Conservation (phyloP, 73 alveolate species). For the Symbiodinium pilosum region DNA sequence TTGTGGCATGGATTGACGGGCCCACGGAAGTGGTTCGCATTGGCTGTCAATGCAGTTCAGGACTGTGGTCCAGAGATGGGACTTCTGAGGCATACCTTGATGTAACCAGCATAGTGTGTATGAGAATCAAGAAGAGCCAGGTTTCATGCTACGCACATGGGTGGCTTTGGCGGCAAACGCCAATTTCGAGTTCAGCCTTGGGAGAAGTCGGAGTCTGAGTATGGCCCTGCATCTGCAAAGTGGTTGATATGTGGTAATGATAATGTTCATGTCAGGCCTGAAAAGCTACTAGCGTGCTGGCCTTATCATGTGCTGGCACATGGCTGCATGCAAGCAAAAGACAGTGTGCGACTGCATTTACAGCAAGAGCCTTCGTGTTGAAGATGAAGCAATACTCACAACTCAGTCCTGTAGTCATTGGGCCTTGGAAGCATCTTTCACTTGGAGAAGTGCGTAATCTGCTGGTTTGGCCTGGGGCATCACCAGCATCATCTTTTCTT, state of each 20-base stretch:
- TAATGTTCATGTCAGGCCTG: slow-evolving; percentile 26
- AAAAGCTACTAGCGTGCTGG: slow-evolving; percentile 23
- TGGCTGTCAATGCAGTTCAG: no score
- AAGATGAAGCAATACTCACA: no score
- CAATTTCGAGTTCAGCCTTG: slow-evolving; percentile 26
- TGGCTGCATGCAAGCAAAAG: background rate
- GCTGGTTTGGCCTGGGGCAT: no score
- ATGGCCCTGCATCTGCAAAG: no score
- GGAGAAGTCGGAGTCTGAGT: slow-evolving; percentile 33
- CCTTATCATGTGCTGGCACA: background rate
- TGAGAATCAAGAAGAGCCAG: background rate
- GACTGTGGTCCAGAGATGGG: slow-evolving; percentile 87
- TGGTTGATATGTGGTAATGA: no score
- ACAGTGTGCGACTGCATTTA: background rate
- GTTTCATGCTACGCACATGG: slow-evolving; percentile 84
- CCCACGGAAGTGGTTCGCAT: no score
- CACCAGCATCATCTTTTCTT: no score
- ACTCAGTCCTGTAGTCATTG: no score
- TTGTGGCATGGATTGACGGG: no score
- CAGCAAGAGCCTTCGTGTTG: no score
- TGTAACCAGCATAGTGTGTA: background rate
- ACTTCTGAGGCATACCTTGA: slow-evolving; percentile 12
- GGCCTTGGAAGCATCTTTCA: no score
- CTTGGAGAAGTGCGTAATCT: no score
- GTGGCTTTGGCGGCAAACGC: slow-evolving; percentile 73